Evolutionary conservation across 1,284 basidiomycete species (phyloP).

Genomic region (Mycena sp.): DNA sequence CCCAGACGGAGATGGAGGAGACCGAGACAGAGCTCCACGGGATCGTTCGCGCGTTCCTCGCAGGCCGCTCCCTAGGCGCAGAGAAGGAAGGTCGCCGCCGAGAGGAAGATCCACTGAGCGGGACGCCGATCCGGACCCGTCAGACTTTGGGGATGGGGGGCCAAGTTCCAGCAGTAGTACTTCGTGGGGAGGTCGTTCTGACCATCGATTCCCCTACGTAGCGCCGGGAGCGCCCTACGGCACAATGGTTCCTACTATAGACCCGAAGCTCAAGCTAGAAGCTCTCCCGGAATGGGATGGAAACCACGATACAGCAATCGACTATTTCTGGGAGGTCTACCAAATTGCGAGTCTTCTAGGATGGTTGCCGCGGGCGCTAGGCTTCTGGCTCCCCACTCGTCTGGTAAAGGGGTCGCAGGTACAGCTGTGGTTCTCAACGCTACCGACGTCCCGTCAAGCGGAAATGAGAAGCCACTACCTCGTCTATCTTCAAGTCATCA

Average conservation of each 20-base stretch:
- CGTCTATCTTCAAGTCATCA: neutral
- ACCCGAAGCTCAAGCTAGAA: conserved; percentile 13
- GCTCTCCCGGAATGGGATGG: conserved; percentile 14
- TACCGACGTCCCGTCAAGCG: neutral
- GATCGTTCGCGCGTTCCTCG: too few species aligned
- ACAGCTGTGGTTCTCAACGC: neutral
- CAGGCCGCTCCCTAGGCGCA: too few species aligned
- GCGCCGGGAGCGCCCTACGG: conserved; percentile 5
- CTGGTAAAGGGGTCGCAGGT: neutral
- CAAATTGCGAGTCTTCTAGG: neutral
- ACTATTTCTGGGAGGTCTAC: neutral
- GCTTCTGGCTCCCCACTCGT: neutral
- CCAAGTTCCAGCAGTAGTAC: too few species aligned
- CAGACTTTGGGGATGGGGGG: too few species aligned
- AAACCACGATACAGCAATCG: neutral
- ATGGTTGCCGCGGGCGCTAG: neutral
- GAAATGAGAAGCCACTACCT: conserved; percentile 7
- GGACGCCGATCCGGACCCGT: too few species aligned
- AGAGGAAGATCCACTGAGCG: too few species aligned
- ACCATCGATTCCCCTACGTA: neutral
- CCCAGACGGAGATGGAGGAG: too few species aligned
- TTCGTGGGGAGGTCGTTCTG: neutral
- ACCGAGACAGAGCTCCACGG: too few species aligned
- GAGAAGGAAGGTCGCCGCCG: too few species aligned
- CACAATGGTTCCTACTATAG: neutral